Evolutionary conservation across 2,329 filamentous ascomycete species (phyloP).

Genomic region (Fusarium chlamydosporum): DNA sequence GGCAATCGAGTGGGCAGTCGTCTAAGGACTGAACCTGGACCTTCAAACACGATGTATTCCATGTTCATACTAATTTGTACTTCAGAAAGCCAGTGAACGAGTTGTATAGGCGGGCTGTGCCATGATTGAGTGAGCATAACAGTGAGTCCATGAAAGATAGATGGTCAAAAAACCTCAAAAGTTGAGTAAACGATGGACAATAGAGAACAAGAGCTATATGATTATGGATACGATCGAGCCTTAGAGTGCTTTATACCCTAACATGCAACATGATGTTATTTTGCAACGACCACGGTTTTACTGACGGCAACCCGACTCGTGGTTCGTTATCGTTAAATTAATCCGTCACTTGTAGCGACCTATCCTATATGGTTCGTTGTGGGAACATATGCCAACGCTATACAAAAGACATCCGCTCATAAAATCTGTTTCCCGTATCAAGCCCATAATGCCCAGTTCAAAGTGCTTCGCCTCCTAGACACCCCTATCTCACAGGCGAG

Average conservation of each 20-base stretch:
- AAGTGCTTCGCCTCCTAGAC: too few species aligned
- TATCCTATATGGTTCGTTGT: background rate
- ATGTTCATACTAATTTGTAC: too few species aligned
- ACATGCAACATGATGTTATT: background rate
- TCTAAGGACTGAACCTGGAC: slow-evolving; percentile 16
- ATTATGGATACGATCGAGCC: background rate
- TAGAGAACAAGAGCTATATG: slow-evolving; percentile 2
- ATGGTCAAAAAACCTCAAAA: too few species aligned
- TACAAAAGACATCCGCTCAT: background rate
- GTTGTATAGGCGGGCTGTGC: too few species aligned
- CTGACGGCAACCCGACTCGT: background rate
- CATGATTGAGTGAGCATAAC: too few species aligned
- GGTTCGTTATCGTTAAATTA: background rate
- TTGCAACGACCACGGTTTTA: background rate
- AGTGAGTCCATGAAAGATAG: too few species aligned
- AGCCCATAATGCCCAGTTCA: background rate
- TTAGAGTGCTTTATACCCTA: slow-evolving; percentile 5
- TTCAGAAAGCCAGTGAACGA: too few species aligned
- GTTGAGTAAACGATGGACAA: background rate
- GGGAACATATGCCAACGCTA: background rate
- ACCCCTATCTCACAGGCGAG: slow-evolving; percentile 63
- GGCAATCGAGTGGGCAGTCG: slow-evolving; percentile 21
- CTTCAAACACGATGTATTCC: background rate
- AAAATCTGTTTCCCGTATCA: background rate
- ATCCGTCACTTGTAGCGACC: background rate